Base-by-base conservation (phyloP, 75 land plant species). In the Pinus tabuliformis region DNA sequence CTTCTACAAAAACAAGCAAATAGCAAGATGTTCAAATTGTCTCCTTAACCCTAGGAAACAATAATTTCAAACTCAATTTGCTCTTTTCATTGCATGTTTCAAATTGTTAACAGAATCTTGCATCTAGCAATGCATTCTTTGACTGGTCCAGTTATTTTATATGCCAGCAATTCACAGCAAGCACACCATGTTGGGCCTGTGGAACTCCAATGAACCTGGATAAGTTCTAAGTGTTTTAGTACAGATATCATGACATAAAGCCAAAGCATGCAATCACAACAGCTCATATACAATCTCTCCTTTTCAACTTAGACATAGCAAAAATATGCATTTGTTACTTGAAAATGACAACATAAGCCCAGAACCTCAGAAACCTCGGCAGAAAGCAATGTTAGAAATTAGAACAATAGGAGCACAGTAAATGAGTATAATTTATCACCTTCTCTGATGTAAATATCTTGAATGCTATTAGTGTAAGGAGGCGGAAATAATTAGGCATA, bases 401-500 rank as follows among this genome's bases (percentile, higher is more conserved):
- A 33, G 36, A 64, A 64, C 71, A 36, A 68, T 37, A 42, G 14
- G 1, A 39, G 37, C 49, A 24, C 28, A 68, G 71, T 45, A 39
- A 39, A 68, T 3, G 42, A 68, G 20, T 6, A 9, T 6, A 68
- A 39, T 6, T 37, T 39, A 76, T 80, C 33, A 92, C 97, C 86
- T 92, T 75, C 79, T 94, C 93, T 60, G 76, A 73, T 61, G 81
- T 33, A 79, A 94, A 94, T 58, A 94, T 92, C 62, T 82, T 84
- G 59, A 92, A 86, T 16, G 91, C 91, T 86, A 94, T 62, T 4
- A 94, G 57, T 18, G 90, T 82, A 57, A 92, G 90, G 75, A 94
- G 90, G 59, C 88, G 91, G 63, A 94, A 94, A 37, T 86, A 82
- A 56, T 87, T 83, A 76, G 97, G 97, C 95, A 94, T 86, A 60